Evolutionary conservation across 2,329 filamentous ascomycete species (phyloP).

Genomic region (Penicillium capsulatum): DNA sequence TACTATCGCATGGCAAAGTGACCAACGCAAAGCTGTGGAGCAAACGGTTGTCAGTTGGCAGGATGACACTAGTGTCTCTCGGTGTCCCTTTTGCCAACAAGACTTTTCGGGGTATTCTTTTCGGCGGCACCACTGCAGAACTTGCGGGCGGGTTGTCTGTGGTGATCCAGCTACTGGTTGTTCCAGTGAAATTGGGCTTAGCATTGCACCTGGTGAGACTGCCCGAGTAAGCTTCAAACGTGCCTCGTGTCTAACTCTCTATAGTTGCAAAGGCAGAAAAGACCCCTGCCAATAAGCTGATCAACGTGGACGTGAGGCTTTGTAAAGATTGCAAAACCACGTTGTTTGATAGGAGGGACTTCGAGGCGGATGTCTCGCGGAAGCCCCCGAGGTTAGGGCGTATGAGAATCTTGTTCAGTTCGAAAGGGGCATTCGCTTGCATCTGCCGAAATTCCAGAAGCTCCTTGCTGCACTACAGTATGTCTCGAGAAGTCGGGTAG

Average conservation of each 20-base stretch:
- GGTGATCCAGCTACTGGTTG: constrained; percentile 80
- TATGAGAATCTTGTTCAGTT: constrained; percentile 85
- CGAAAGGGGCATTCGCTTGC: constrained; percentile 74
- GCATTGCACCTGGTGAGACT: constrained; percentile 61
- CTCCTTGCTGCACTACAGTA: constrained; percentile 67
- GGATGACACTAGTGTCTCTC: constrained; percentile 73
- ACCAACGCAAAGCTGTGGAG: constrained; percentile 74
- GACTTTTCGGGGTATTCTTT: constrained; percentile 93
- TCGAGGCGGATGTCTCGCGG: constrained; percentile 62
- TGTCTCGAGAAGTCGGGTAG: constrained; percentile 16
- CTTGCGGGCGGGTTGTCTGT: constrained; percentile 90
- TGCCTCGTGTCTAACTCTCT: constrained; percentile 20
- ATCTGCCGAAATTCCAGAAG: constrained; percentile 81
- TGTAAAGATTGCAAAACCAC: constrained; percentile 80
- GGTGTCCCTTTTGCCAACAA: constrained; percentile 93
- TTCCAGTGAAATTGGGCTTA: constrained; percentile 77
- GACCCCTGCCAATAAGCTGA: constrained; percentile 43
- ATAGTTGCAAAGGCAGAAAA: constrained; percentile 44
- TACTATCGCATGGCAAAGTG: constrained; percentile 63
- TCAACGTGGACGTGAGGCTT: constrained; percentile 80
- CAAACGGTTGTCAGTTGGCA: constrained; percentile 95
- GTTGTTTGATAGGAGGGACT: constrained; percentile 71
- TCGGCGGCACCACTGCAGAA: constrained; percentile 86
- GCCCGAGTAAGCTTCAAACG: background rate
- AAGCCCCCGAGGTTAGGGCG: constrained; percentile 72